Percentiles rank a stretch among this genome's conserved stretches.
These are phyloP conservation scores for Ophiostoma triangulosporum DNA, from an alignment of 2,329 filamentous ascomycete species.

Conservation along the genomic window DNA sequence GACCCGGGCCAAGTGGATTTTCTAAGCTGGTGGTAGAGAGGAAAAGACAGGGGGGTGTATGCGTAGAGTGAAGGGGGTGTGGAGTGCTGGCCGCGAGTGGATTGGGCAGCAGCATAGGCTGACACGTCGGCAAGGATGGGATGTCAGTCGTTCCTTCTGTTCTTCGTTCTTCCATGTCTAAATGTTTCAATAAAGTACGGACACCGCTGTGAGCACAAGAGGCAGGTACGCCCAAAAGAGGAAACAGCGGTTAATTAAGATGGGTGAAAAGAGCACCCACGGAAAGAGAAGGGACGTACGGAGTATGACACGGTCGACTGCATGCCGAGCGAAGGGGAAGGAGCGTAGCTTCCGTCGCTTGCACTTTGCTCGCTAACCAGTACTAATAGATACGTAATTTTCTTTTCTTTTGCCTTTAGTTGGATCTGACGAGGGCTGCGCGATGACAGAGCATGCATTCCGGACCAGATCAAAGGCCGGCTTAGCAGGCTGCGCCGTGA, in stretches of 20 bases:
- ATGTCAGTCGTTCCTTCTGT: not conserved
- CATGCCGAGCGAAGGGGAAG: not conserved
- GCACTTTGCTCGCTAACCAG: not conserved
- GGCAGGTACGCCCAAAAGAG: not conserved
- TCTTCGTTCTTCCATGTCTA: not conserved
- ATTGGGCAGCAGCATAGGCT: constrained; percentile 15
- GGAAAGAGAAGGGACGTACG: not conserved
- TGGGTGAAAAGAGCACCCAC: not conserved
- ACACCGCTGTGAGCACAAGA: not conserved
- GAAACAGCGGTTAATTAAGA: not conserved
- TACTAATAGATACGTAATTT: not conserved
- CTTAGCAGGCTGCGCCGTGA: not conserved
- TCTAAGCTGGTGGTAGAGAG: not conserved
- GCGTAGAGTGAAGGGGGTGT: constrained; percentile 8
- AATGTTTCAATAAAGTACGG: not conserved
- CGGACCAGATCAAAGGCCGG: not conserved
- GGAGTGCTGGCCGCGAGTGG: constrained; percentile 7
- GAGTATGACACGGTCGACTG: not conserved
- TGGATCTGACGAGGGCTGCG: not conserved
- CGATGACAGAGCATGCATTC: not conserved
- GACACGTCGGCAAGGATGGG: constrained; percentile 15
- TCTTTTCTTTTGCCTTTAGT: too few species aligned
- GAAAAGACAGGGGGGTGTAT: constrained; percentile 9
- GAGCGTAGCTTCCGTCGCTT: too few species aligned
- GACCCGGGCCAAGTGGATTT: constrained; percentile 8